A percentile compares a stretch with the other conserved stretches of the same genome.
These are phyloP conservation scores for Globisporangium echinulatum DNA, from an alignment of 352 stramenopile genomes.

Conservation along the genomic window DNA sequence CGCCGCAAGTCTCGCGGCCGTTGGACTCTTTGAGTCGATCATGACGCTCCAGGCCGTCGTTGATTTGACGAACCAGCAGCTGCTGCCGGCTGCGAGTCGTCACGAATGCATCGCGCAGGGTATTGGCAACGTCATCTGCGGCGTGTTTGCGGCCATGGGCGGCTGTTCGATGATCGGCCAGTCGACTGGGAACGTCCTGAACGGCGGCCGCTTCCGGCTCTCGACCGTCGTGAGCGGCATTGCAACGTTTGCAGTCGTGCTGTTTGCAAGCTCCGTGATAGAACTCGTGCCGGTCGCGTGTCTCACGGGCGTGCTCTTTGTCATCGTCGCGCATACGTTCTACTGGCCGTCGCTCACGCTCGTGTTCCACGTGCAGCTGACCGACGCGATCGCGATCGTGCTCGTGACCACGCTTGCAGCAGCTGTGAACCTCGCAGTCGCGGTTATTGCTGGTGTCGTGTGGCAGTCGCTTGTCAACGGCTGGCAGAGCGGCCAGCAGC, in stretches of 20 bases:
- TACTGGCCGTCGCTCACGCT: constrained; percentile 86
- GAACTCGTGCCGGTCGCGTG: constrained; percentile 81
- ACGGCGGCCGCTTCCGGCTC: constrained; percentile 68
- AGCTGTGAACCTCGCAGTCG: constrained; percentile 83
- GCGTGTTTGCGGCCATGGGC: constrained; percentile 90
- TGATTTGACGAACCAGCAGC: constrained; percentile 78
- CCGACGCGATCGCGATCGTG: constrained; percentile 74
- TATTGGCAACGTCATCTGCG: constrained; percentile 88
- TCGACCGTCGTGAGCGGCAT: constrained; percentile 64
- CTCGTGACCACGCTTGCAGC: constrained; percentile 81
- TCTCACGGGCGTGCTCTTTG: constrained; percentile 83
- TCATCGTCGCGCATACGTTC: constrained; percentile 88
- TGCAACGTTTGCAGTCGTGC: constrained; percentile 63
- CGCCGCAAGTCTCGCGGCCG: constrained; percentile 85
- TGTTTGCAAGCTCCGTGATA: constrained; percentile 78
- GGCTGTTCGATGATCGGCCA: constrained; percentile 94
- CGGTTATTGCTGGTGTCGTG: constrained; percentile 79
- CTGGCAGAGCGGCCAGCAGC: constrained; percentile 61
- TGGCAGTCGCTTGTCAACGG: constrained; percentile 79
- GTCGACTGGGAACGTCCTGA: constrained; percentile 87
- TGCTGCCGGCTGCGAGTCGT: constrained; percentile 47
- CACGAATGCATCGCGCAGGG: constrained; percentile 87
- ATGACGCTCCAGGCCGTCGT: constrained; percentile 92
- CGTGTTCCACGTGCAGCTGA: constrained; percentile 59
- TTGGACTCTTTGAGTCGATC: constrained; percentile 92